Evolutionary conservation across 148 eudicot genomes (phyloP), one percentile per base, ranked within the genome.

Genomic region (Selenicereus undatus): DNA sequence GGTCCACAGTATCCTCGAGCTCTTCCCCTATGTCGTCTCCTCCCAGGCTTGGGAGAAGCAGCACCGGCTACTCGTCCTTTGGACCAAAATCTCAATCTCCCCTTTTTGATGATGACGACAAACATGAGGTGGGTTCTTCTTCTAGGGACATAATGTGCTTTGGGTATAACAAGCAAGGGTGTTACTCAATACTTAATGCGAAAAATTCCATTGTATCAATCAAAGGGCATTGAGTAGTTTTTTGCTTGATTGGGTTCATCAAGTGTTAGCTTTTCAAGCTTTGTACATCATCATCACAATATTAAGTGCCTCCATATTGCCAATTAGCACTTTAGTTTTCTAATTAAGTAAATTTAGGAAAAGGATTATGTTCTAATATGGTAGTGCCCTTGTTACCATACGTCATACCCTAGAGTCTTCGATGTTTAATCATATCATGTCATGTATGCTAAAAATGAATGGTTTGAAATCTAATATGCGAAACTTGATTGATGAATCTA

Each of bases 1-100:
- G 86, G 81, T 87, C 88, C 0, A 74, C 84, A 0, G 78, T 85
- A 8, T 89, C 90, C 11, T 71, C 84, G 50, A 75, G 84, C 50
- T 84, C 76, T 0, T 77, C 81, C 0, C 81, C 78, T 0, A 12
- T 81, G 21, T 83, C 83, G 1, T 76, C 86, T 42, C 78, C 82
- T 3, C 36, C 29, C 75, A 79, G 52, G 22, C 45, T 42, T 8
- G 58, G 75, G 36, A 75, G 69, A 35, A 79, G 76, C 60, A 79
- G 20, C 45, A 52, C 22, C 29, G 39, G 51, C 27, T 80, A 74
- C 11, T 30, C n/a, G n/a, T n/a, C 78, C 36, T 54, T 79, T 22
- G 8, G 78, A 11, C 81, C 68, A 16, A 84, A 80, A 22, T 79
- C 71, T n/a, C 81, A 84, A 30, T 77, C 70, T 10, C 52, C 72